Percentiles rank a stretch among this genome's conserved stretches.
Conservation (phyloP, 139 green algal species). For the Volvox africanus region DNA sequence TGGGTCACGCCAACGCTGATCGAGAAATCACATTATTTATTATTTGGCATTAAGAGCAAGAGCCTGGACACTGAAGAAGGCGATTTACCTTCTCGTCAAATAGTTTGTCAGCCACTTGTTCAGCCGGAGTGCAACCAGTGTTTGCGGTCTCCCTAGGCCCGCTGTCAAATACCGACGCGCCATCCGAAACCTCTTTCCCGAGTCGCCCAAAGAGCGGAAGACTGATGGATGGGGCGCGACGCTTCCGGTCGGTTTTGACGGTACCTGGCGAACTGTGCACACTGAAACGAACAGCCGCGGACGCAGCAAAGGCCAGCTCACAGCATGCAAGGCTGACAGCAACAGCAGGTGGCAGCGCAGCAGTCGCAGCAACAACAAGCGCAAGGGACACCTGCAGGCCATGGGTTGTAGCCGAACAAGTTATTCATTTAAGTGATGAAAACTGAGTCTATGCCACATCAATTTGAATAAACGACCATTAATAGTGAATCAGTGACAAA, state of each 20-base stretch:
- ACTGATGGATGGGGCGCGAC: neutral
- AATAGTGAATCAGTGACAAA: no score
- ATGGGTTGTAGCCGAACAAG: neutral
- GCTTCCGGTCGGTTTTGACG: neutral
- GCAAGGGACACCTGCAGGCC: slow-evolving; percentile 42
- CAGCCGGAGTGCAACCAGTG: neutral
- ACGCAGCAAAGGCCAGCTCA: slow-evolving; percentile 44
- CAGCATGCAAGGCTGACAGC: neutral
- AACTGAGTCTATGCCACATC: no score
- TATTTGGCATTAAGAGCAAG: no score
- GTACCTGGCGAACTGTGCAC: neutral
- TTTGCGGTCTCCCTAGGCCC: neutral
- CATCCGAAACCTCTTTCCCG: neutral
- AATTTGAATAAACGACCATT: no score
- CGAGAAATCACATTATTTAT: no score
- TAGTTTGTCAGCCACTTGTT: neutral
- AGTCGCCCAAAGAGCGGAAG: neutral
- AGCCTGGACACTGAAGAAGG: neutral
- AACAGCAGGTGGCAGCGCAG: slow-evolving; percentile 34
- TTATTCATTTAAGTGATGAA: neutral
- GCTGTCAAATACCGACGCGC: neutral
- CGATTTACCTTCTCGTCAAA: slow-evolving; percentile 7
- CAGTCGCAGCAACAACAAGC: slow-evolving; percentile 28
- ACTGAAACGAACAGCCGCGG: slow-evolving; percentile 12
- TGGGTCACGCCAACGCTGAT: no score